Base-by-base conservation (phyloP, 2,329 filamentous ascomycete species). In the Domatiomyces globalis region DNA sequence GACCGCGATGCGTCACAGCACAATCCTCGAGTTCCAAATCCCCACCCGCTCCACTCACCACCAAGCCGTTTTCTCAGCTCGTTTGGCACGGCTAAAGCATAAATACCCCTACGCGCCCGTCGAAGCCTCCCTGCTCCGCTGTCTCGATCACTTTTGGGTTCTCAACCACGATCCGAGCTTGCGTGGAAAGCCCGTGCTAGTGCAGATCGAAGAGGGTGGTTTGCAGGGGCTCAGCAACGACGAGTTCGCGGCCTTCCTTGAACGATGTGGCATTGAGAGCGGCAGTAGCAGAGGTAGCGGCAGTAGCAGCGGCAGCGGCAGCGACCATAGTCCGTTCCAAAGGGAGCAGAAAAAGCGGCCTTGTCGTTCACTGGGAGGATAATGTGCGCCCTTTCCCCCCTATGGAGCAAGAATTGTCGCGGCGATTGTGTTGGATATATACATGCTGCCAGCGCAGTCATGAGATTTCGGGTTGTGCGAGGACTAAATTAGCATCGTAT, bases 121-220 rank as follows among this genome's bases (percentile, higher is more conserved):
- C 47, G 39, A 51, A 29, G 22, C 46, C 15, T 51, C 51, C 15
- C 33, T 60, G 4, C 43, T 50, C 6, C 6, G 27, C 1, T 56
- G 56, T 48, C 18, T 60, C 18, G 33, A 45, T 5, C 44, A 42
- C 18, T 36, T 55, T 6, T 59, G 56, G 54, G 19, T 27, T 5
- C 29, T 45, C 3, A 36, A 46, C 10, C 53, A 52, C n/a, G n/a
- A 50, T 2, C 39, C 48, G 48, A 58, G 57, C 33, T 45, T 61
- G 1, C 52, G 55, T 22, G 56, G 56, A 12, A 61, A 62, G 55
- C 65, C 61, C 33, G 61, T 57, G 8, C 56, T 60, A 19, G 63
- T 58, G 5, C 59, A 65, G 46, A 52, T 58, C 2, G 58, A 54
- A 42, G 60, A 60, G 18, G 61, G 60, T 5, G 54, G 57, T 39